Base-by-base conservation (phyloP, 2,329 filamentous ascomycete genomes). In the Chaetomium strumarium region DNA sequence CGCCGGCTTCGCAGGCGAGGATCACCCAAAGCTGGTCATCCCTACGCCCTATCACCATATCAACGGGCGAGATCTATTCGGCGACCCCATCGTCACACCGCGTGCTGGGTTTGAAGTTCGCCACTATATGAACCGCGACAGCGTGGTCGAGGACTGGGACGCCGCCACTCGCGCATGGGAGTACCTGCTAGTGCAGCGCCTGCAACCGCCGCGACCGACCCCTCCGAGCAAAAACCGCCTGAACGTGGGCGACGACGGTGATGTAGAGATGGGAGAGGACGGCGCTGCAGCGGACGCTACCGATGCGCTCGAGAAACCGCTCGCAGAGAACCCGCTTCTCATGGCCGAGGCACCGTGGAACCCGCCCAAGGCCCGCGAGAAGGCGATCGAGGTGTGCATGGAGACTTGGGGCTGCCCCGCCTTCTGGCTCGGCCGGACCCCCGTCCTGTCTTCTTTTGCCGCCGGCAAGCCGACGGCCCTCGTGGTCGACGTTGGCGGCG, bases 261-360 rank as follows among this genome's bases (percentile, higher is more conserved):
- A 84, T 56, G 75, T 83, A 24, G 70, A 75, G 57, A 83, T 84
- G 79, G 79, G 78, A 17, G 72, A 75, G 31, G 68, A 37, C 63
- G 12, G 70, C 46, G 55, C 54, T 31, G 52, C 53, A 33, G 52
- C 53, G 16, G 55, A 58, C 3, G 52, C 56, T 29, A 78, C 79
- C 55, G 78, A 79, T 52, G 78, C 79, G 47, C 38, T 60, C 29
- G 68, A 95, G 68, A 93, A 90, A 71, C 83, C 88, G 8, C 76
- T 99, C 57, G 82, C 86, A 46, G 93, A 97, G 69, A 93, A 88
- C 69, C 95, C 93, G 8, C 74, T 99, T 55, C 77, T 99, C 54
- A 86, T 99, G 81, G 96, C 90, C 1, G 93, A 99, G 71, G 88
- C 91, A 13, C 87, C 89, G 11, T 97, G 92, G 91, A 97, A 96